phyloP scores from a whole-genome alignment of 2,329 filamentous ascomycete species.

The Pestalotiopsis sp. region DNA sequence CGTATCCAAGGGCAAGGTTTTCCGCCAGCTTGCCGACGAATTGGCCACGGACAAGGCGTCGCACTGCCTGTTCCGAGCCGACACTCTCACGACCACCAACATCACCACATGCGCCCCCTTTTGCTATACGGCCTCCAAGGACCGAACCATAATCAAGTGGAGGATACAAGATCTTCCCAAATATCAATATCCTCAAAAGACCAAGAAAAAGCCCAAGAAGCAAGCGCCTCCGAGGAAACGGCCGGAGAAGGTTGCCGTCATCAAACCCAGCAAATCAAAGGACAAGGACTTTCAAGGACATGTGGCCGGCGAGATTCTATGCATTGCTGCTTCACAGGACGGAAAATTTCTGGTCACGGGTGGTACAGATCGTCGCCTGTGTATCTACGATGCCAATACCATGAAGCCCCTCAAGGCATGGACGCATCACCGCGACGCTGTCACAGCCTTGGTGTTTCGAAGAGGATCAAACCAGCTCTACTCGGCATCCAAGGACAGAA shows the following conservation, averaged over 20 bases:
- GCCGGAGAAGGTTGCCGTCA: conserved; percentile 61
- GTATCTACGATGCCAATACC: conserved; percentile 83
- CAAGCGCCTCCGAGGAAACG: conserved; percentile 58
- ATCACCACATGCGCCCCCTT: conserved; percentile 78
- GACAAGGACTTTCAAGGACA: conserved; percentile 75
- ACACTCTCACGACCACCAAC: conserved; percentile 75
- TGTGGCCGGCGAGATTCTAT: conserved; percentile 70
- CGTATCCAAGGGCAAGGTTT: conserved; percentile 87
- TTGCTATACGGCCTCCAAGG: conserved; percentile 86
- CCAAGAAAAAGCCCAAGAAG: conserved; percentile 59
- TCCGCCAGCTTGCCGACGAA: conserved; percentile 74
- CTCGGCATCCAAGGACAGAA: conserved; percentile 86
- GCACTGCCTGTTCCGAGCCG: conserved; percentile 74
- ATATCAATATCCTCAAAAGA: conserved; percentile 60
- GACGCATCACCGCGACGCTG: conserved; percentile 85
- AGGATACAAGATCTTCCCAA: conserved; percentile 68
- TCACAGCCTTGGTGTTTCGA: conserved; percentile 83
- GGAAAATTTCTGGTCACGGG: conserved; percentile 91
- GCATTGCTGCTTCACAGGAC: conserved; percentile 83
- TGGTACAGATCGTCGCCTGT: conserved; percentile 78
- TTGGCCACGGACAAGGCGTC: conserved; percentile 68
- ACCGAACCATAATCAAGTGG: conserved; percentile 86
- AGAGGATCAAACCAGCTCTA: conserved; percentile 89
- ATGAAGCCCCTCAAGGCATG: conserved; percentile 81
- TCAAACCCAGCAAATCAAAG: conserved; percentile 60